These are phyloP conservation scores for Begonia masoniana DNA, from an alignment of 306 rosid genomes.

Conservation along the genomic window DNA sequence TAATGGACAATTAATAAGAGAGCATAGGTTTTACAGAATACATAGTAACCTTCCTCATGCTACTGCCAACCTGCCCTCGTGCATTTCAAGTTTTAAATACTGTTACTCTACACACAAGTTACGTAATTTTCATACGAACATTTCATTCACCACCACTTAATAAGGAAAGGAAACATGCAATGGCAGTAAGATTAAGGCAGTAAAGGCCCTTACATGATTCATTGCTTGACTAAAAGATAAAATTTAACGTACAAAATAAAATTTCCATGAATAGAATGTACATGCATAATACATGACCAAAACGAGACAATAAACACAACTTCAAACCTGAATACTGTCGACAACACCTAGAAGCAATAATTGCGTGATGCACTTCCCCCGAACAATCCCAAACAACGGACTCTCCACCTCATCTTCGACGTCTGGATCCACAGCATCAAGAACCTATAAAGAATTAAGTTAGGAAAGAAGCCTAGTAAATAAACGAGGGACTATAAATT, in stretches of 20 bases:
- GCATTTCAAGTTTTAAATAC: too few species aligned
- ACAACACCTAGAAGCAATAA: constrained; percentile 76
- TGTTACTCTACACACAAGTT: too few species aligned
- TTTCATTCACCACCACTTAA: too few species aligned
- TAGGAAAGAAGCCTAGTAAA: neutral
- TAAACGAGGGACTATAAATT: neutral
- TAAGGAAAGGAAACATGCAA: too few species aligned
- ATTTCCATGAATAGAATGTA: too few species aligned
- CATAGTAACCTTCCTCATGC: neutral
- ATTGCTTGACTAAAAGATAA: too few species aligned
- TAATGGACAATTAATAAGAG: too few species aligned
- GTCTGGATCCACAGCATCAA: constrained; percentile 53
- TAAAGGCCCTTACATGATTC: too few species aligned
- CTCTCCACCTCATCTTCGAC: constrained; percentile 64
- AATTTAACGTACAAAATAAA: too few species aligned
- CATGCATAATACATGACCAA: neutral
- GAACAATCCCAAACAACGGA: constrained; percentile 59
- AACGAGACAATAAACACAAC: constrained; percentile 5
- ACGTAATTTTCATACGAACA: too few species aligned
- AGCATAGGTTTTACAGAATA: neutral
- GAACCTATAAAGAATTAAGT: constrained; percentile 30
- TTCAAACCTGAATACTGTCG: constrained; percentile 86
- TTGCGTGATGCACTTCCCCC: constrained; percentile 95
- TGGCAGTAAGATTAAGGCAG: too few species aligned
- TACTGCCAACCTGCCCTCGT: too few species aligned